Evolutionary conservation across 805 yeast species (phyloP).

Genomic region (Starmerella riodocensis): DNA sequence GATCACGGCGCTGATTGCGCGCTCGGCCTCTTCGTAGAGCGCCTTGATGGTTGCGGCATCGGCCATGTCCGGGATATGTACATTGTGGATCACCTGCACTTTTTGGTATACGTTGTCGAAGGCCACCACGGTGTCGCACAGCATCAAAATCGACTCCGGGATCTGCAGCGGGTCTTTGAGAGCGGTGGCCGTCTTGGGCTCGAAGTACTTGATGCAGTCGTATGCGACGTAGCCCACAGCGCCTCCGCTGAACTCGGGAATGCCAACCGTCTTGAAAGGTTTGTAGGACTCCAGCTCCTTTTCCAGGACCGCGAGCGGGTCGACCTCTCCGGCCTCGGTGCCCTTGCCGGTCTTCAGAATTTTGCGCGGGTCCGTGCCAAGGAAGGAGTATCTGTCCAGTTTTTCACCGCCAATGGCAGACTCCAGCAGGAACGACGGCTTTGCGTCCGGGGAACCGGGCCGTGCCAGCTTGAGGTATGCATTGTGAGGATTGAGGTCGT

Average conservation of each 20-base stretch:
- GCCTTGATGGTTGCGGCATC: constrained; percentile 35
- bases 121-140: constrained; percentile 79
- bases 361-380: constrained; percentile 76
- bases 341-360: constrained; percentile 71
- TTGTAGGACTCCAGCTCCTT: constrained; percentile 49
- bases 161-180: constrained; percentile 67
- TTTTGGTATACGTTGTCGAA: constrained; percentile 90
- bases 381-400: constrained; percentile 78
- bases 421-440: constrained; percentile 72
- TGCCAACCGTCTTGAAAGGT: constrained; percentile 69
- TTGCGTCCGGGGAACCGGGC: constrained; percentile 38
- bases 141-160: constrained; percentile 88
- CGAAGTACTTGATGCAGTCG: constrained; percentile 93
- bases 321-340: constrained; percentile 44
- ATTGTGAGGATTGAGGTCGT: constrained; percentile 73
- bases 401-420: constrained; percentile 82
- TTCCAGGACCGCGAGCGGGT: constrained; percentile 68
- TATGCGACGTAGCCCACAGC: constrained; percentile 93
- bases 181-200: constrained; percentile 69
- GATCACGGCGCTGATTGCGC: constrained; percentile 39
- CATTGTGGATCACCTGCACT: constrained; percentile 77
- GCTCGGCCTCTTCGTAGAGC: constrained; percentile 48
- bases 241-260: constrained; percentile 79
- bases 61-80: constrained; percentile 28
- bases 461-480: constrained; percentile 76